Evolutionary conservation across 805 yeast genomes (phyloP).

Genomic region (Teunomyces stri): DNA sequence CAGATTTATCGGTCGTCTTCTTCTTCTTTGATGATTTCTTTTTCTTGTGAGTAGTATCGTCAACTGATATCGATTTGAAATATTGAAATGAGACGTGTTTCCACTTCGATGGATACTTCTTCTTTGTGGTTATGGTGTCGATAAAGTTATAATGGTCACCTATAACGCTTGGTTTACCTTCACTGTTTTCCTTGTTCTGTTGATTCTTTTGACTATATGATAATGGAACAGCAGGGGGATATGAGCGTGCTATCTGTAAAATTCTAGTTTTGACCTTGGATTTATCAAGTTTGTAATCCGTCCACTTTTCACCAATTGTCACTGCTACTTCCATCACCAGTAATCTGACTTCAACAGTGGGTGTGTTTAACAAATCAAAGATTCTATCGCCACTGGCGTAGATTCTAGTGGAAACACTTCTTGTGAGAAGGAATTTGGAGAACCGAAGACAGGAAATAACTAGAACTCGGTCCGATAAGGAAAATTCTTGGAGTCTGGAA

Average conservation of each 20-base stretch:
- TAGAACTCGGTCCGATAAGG: conserved; percentile 43
- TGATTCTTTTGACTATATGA: conserved; percentile 18
- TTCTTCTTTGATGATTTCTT: conserved; percentile 8
- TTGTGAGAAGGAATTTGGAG: conserved; percentile 60
- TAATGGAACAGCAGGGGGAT: conserved; percentile 48
- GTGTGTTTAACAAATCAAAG: conserved; percentile 54
- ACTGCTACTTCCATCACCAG: conserved; percentile 61
- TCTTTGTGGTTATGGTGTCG: conserved; percentile 42
- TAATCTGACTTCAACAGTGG: conserved; percentile 57
- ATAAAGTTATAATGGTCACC: conserved; percentile 46
- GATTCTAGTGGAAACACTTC: conserved; percentile 64
- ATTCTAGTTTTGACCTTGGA: conserved; percentile 44
- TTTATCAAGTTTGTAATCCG: conserved; percentile 42
- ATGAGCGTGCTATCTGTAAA: conserved; percentile 51
- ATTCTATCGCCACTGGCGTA: conserved; percentile 68
- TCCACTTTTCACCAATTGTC: conserved; percentile 59
- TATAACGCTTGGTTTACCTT: conserved; percentile 21
- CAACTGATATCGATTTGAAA: conserved; percentile 24
- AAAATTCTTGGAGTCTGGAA: conserved; percentile 47
- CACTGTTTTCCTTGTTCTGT: conserved; percentile 6
- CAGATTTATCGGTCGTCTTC: conserved; percentile 12
- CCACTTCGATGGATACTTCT: conserved; percentile 57
- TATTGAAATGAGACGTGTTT: conserved; percentile 52
- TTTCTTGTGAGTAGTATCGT: conserved; percentile 7
- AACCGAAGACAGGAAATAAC: conserved; percentile 57